Percentiles rank a stretch among this genome's conserved stretches.
These are phyloP conservation scores for Daldinia vernicosa DNA, from an alignment of 495 filamentous ascomycete genomes.

Conservation along the genomic window DNA sequence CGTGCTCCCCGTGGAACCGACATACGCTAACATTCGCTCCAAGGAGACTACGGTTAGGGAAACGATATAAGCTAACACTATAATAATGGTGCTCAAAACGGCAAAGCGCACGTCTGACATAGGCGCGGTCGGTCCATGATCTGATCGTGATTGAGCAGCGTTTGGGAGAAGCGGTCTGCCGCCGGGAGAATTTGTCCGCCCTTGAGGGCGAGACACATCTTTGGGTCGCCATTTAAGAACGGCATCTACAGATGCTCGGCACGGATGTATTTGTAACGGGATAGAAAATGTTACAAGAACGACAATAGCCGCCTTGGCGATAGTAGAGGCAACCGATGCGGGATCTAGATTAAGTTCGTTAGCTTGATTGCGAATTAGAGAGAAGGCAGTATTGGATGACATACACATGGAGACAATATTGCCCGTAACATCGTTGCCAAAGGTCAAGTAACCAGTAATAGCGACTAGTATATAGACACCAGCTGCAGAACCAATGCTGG, in stretches of 20 bases:
- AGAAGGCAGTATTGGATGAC: no score
- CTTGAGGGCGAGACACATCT: conserved; percentile 40
- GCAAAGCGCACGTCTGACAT: conserved; percentile 93
- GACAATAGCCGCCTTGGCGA: conserved; percentile 94
- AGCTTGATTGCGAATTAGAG: background rate
- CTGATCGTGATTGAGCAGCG: conserved; percentile 46
- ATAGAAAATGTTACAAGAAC: conserved; percentile 97
- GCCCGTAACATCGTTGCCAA: conserved; percentile 82
- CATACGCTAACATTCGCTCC: conserved; percentile 91
- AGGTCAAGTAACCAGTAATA: conserved; percentile 94
- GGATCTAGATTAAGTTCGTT: conserved; percentile 59
- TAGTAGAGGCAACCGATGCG: conserved; percentile 82
- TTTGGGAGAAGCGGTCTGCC: conserved; percentile 56
- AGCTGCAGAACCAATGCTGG: conserved; percentile 83
- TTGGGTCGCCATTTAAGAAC: conserved; percentile 88
- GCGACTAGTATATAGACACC: conserved; percentile 88
- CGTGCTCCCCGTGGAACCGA: conserved; percentile 92
- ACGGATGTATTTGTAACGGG: conserved; percentile 93
- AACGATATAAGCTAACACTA: conserved; percentile 83
- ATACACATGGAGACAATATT: conserved; percentile 95
- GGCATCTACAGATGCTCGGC: conserved; percentile 90
- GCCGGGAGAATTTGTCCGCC: conserved; percentile 48
- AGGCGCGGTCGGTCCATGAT: conserved; percentile 49
- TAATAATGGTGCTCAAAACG: conserved; percentile 82
- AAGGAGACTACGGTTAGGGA: conserved; percentile 91